Evolutionary conservation across 2,329 filamentous ascomycete species (phyloP).

Genomic region (Alternaria sp.): DNA sequence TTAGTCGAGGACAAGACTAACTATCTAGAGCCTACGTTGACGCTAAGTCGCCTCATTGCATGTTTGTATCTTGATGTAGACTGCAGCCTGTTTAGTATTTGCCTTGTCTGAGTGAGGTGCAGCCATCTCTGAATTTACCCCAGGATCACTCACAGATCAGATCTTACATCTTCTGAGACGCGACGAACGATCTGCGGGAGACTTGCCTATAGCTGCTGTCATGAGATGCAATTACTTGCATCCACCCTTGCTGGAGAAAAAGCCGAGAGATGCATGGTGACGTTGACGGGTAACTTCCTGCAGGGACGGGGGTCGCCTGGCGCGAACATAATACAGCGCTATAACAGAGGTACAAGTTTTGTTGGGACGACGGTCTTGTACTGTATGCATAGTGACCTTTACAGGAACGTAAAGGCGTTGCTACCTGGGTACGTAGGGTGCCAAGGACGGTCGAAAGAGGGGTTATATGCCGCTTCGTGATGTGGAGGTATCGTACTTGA

Average conservation of each 20-base stretch:
- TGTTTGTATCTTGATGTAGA: background rate
- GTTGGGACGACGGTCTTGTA: conserved; percentile 13
- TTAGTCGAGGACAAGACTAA: background rate
- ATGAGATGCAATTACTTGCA: background rate
- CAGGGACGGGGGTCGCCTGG: conserved; percentile 5
- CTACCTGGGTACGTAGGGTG: background rate
- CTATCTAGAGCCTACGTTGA: background rate
- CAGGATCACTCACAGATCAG: background rate
- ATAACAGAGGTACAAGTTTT: background rate
- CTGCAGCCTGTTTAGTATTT: background rate
- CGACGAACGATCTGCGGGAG: background rate
- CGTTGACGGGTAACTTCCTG: conserved; percentile 2
- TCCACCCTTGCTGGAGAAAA: background rate
- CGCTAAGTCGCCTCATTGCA: background rate
- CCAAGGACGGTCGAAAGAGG: background rate
- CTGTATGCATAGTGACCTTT: conserved; percentile 7
- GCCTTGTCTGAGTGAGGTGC: background rate
- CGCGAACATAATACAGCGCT: background rate
- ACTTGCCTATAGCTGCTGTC: background rate
- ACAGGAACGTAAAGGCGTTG: background rate
- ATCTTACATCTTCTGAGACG: background rate
- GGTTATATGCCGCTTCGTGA: conserved; percentile 2
- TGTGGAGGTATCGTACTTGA: background rate
- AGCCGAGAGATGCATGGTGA: conserved; percentile 9
- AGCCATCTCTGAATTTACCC: background rate